A percentile compares a stretch with the other conserved stretches of the same genome.
Conservation (phyloP, 2,329 filamentous ascomycete genomes). For the Nemania sp. region DNA sequence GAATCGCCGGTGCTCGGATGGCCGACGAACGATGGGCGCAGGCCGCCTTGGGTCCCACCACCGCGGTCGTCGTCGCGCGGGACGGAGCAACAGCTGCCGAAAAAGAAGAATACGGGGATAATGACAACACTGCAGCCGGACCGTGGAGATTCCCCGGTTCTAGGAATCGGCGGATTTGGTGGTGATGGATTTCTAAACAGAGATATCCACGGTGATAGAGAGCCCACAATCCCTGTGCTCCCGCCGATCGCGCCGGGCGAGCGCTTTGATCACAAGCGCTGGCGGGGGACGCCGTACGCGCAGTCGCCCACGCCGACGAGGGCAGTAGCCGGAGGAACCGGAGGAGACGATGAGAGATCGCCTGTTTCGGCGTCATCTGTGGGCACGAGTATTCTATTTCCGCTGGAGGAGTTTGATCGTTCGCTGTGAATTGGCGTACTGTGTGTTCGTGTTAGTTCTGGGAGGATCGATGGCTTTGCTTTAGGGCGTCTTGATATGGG, state of each 20-base stretch:
- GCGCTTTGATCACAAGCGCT: constrained; percentile 16
- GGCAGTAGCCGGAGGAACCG: not conserved
- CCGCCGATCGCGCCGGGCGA: constrained; percentile 26
- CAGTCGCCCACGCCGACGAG: not conserved
- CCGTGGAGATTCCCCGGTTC: too few relatives aligned
- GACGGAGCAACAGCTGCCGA: not conserved
- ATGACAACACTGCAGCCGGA: too few relatives aligned
- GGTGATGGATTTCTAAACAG: too few relatives aligned
- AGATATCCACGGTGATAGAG: not conserved
- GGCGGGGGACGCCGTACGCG: constrained; percentile 20
- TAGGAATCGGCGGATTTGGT: too few relatives aligned
- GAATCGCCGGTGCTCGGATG: constrained; percentile 21
- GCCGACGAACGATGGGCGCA: not conserved
- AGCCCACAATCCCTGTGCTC: constrained; percentile 15
- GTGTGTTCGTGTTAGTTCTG: not conserved
- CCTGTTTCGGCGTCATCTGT: constrained; percentile 25
- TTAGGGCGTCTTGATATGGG: too few relatives aligned
- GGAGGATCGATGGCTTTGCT: not conserved
- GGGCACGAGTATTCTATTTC: constrained; percentile 31
- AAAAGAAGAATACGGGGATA: too few relatives aligned
- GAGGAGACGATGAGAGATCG: not conserved
- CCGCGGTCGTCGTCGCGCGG: not conserved
- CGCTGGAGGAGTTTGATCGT: constrained; percentile 12
- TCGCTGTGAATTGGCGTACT: not conserved
- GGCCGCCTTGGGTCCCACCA: not conserved